Conservation (phyloP, 768 basidiomycete species). For the Rhizopogon sp. region DNA sequence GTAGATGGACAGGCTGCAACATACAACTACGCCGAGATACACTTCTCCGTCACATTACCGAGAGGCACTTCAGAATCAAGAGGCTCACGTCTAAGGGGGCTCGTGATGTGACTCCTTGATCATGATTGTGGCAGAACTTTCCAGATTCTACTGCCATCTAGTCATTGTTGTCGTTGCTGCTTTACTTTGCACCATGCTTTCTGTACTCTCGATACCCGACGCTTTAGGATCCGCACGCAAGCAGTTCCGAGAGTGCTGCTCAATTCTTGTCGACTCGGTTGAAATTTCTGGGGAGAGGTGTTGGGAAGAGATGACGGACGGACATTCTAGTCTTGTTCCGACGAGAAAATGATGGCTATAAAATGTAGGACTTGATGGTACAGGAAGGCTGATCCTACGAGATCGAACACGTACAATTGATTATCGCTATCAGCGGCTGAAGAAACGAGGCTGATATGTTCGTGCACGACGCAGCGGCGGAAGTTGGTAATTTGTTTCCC, state of each 20-base stretch:
- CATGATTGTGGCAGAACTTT: too few relatives aligned
- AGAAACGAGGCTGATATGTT: conserved; percentile 50
- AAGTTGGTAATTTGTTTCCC: conserved; percentile 87
- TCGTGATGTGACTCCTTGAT: too few relatives aligned
- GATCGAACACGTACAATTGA: conserved; percentile 66
- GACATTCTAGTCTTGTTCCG: conserved; percentile 73
- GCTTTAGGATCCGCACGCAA: too few relatives aligned
- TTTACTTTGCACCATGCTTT: too few relatives aligned
- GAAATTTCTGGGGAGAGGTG: conserved; percentile 34
- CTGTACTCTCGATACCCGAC: too few relatives aligned
- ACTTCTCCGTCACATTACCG: not conserved
- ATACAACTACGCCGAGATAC: not conserved
- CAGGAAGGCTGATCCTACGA: conserved; percentile 83
- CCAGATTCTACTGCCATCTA: too few relatives aligned
- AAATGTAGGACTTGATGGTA: conserved; percentile 97
- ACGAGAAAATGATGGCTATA: conserved; percentile 67
- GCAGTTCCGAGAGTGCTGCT: too few relatives aligned
- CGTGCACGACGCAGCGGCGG: conserved; percentile 53
- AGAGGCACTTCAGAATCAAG: not conserved
- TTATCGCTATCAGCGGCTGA: conserved; percentile 22
- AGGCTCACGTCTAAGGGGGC: not conserved
- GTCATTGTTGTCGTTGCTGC: too few relatives aligned
- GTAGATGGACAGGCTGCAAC: not conserved
- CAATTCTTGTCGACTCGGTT: too few relatives aligned
- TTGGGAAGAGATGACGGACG: conserved; percentile 66